Conservation (phyloP, 2,329 filamentous ascomycete genomes). For the Microsporum ferrugineum region DNA sequence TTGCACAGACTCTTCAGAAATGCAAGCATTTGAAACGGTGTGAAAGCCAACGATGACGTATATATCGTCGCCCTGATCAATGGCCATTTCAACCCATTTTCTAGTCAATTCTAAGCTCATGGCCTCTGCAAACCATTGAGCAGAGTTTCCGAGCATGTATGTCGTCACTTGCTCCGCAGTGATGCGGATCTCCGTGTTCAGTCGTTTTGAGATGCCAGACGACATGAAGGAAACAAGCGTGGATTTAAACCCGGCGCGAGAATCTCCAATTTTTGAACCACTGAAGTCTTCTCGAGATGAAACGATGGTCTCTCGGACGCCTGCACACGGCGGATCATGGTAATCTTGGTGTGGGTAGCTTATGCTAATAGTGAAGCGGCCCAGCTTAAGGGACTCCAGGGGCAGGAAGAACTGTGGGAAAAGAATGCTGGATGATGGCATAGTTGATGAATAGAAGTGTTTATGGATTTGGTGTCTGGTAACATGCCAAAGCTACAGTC, state of each 20-base stretch:
- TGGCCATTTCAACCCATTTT: not conserved
- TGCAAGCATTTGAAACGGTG: not conserved
- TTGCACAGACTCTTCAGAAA: not conserved
- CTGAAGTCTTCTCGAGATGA: not conserved
- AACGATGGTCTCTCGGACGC: not conserved
- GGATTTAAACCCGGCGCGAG: not conserved
- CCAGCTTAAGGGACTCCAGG: not conserved
- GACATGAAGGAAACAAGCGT: not conserved
- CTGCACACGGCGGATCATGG: not conserved
- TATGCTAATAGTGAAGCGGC: not conserved
- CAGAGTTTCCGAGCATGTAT: not conserved
- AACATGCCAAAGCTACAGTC: not conserved
- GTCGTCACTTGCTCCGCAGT: not conserved
- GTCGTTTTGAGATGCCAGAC: not conserved
- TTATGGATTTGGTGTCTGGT: not conserved
- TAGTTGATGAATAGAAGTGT: too few relatives aligned
- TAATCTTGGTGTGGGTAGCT: not conserved
- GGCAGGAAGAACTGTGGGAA: not conserved
- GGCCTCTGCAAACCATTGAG: not conserved
- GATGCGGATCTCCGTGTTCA: not conserved
- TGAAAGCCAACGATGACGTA: constrained; percentile 1
- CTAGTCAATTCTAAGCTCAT: not conserved
- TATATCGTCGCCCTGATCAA: not conserved
- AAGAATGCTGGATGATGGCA: not conserved
- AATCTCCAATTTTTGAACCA: not conserved